A percentile compares a stretch with the other conserved stretches of the same genome.
These are phyloP conservation scores for Solanum paucissectum DNA, from an alignment of 257 asterid species.

Conservation along the genomic window DNA sequence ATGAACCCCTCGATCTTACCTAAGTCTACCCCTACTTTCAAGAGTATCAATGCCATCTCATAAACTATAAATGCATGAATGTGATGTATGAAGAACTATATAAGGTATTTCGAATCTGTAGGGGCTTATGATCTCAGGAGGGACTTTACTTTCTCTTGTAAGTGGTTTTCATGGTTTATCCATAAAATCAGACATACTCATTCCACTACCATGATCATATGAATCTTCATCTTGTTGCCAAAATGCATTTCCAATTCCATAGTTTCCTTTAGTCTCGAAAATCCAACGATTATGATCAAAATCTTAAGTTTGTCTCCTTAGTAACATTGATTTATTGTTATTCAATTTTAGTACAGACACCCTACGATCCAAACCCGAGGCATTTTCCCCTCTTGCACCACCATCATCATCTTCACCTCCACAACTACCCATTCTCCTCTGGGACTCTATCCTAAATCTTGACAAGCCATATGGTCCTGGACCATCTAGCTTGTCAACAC, in stretches of 20 bases:
- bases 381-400: neutral
- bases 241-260: conserved; percentile 84
- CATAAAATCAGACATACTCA: conserved; percentile 90
- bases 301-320: conserved; percentile 81
- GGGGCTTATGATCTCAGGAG: conserved; percentile 70
- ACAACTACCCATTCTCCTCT: conserved; percentile 4
- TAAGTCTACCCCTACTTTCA: no score
- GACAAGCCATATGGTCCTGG: conserved; percentile 34
- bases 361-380: conserved; percentile 43
- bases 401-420: conserved; percentile 13
- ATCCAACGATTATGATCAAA: conserved; percentile 93
- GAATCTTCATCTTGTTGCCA: conserved; percentile 71
- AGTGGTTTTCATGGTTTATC: conserved; percentile 98
- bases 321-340: conserved; percentile 63
- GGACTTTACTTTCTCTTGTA: conserved; percentile 59
- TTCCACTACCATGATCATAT: conserved; percentile 62
- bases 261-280: conserved; percentile 81
- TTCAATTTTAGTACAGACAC: conserved; percentile 48
- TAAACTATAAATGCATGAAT: neutral
- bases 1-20: no score
- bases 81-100: neutral
- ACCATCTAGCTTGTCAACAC: conserved; percentile 75
- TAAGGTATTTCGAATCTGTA: conserved; percentile 39
- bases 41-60: neutral
- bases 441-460: conserved; percentile 39